Percentiles rank a stretch among this genome's conserved stretches.
Conservation (phyloP, 306 rosid genomes). For the Dicorynia guianensis region DNA sequence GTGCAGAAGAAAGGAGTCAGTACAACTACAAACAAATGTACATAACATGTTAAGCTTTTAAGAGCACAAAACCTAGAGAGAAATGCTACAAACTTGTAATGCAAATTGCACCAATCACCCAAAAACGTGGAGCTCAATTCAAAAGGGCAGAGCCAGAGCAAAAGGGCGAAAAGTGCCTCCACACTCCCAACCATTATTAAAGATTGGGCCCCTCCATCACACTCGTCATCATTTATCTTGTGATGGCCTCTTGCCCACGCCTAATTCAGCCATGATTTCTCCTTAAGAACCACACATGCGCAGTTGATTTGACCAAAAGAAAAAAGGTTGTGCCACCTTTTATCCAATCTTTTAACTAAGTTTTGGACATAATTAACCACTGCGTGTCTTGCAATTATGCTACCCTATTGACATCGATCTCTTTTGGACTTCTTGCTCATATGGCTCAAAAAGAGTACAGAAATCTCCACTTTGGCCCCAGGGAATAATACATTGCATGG, state of each 20-base stretch:
- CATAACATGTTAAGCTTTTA: conserved; percentile 42
- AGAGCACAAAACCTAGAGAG: conserved; percentile 14
- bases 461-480: not conserved
- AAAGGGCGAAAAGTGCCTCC: conserved; percentile 18
- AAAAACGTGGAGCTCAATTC: conserved; percentile 47
- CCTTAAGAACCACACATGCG: conserved; percentile 56
- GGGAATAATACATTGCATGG: not conserved
- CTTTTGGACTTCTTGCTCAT: not conserved
- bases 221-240: conserved; percentile 45
- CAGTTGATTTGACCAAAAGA: conserved; percentile 51
- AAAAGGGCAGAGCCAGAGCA: conserved; percentile 33
- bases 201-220: conserved; percentile 43
- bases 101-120: conserved; percentile 29
- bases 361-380: conserved; percentile 38
- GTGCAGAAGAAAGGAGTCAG: conserved; percentile 23
- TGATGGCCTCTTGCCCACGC: conserved; percentile 61
- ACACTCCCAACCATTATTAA: conserved; percentile 26
- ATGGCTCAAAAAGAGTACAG: conserved; percentile 1
- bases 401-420: conserved; percentile 19
- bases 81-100: conserved; percentile 31
- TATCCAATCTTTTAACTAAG: conserved; percentile 25
- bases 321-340: not conserved
- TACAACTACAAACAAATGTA: conserved; percentile 22
- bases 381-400: conserved; percentile 1
- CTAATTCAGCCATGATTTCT: conserved; percentile 48